Conservation (phyloP, 768 basidiomycete genomes). For the Rhodotorula diobovata region DNA sequence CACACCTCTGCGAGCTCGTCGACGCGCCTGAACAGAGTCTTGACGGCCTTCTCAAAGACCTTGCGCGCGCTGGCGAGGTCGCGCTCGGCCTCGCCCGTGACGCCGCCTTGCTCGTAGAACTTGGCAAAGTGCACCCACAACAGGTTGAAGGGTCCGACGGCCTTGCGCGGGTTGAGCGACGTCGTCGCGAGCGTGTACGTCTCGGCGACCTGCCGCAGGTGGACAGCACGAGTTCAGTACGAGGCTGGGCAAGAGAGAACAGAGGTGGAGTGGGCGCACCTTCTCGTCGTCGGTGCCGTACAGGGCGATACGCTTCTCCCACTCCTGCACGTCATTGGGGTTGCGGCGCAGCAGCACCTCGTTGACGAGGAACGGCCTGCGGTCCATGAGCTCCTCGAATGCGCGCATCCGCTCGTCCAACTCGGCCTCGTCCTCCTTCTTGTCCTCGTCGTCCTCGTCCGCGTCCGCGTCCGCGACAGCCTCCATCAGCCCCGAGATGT, state of each 20-base stretch:
- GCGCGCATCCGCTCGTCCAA: slow-evolving; percentile 82
- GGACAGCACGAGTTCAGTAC: background rate
- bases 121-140: slow-evolving; percentile 93
- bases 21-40: slow-evolving; percentile 86
- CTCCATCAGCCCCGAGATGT: slow-evolving; percentile 85
- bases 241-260: background rate
- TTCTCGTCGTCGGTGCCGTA: slow-evolving; percentile 85
- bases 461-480: slow-evolving; percentile 63
- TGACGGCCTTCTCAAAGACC: slow-evolving; percentile 85
- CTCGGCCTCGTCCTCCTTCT: slow-evolving; percentile 65
- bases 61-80: slow-evolving; percentile 83
- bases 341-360: slow-evolving; percentile 89
- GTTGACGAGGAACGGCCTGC: slow-evolving; percentile 91
- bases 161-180: slow-evolving; percentile 79
- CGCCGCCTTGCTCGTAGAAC: slow-evolving; percentile 95
- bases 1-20: slow-evolving; percentile 97
- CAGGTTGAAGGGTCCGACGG: slow-evolving; percentile 82
- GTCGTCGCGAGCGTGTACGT: slow-evolving; percentile 87
- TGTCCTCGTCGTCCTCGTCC: slow-evolving; percentile 68
- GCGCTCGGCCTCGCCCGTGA: slow-evolving; percentile 65
- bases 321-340: slow-evolving; percentile 96
- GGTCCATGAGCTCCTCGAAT: slow-evolving; percentile 90
- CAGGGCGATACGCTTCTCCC: slow-evolving; percentile 94
- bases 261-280: slow-evolving; percentile 51
- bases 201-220: slow-evolving; percentile 65